These are phyloP conservation scores for Pseudonitzschia pungens DNA, from an alignment of 108 stramenopile genomes.

Conservation along the genomic window DNA sequence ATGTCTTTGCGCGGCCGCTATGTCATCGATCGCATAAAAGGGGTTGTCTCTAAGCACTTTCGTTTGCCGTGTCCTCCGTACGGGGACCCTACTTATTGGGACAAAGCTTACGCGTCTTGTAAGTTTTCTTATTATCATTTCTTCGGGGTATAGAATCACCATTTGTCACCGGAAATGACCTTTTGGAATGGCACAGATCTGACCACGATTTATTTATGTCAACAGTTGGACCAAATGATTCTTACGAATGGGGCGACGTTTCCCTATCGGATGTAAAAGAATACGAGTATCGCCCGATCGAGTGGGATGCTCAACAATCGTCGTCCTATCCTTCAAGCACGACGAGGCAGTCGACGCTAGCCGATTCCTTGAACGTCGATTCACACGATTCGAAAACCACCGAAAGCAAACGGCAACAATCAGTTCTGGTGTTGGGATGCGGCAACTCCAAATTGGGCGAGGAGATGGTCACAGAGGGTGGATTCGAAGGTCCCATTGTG, in stretches of 20 bases:
- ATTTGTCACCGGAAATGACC: not conserved
- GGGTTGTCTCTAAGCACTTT: constrained; percentile 33
- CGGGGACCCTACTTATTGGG: constrained; percentile 59
- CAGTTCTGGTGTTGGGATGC: constrained; percentile 76
- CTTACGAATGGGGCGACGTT: constrained; percentile 78
- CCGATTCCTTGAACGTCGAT: constrained; percentile 35
- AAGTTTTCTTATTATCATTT: not conserved
- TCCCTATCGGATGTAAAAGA: constrained; percentile 31
- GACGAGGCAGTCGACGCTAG: constrained; percentile 39
- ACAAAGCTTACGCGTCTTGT: constrained; percentile 43
- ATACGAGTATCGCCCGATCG: constrained; percentile 33
- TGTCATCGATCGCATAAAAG: constrained; percentile 53
- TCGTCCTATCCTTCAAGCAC: not conserved
- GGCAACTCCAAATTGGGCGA: constrained; percentile 78
- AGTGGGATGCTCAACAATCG: constrained; percentile 15
- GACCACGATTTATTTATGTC: not conserved
- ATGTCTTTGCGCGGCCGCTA: constrained; percentile 57
- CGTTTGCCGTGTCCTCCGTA: constrained; percentile 73
- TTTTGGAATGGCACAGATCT: not conserved
- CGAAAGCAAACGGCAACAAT: constrained; percentile 29
- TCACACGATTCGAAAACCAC: constrained; percentile 10
- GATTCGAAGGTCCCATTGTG: constrained; percentile 46
- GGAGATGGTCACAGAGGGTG: constrained; percentile 52
- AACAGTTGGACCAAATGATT: constrained; percentile 50
- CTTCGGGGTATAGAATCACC: not conserved